These are phyloP conservation scores for Tetrahymena elliotti DNA, from an alignment of 73 alveolate species.

Conservation along the genomic window DNA sequence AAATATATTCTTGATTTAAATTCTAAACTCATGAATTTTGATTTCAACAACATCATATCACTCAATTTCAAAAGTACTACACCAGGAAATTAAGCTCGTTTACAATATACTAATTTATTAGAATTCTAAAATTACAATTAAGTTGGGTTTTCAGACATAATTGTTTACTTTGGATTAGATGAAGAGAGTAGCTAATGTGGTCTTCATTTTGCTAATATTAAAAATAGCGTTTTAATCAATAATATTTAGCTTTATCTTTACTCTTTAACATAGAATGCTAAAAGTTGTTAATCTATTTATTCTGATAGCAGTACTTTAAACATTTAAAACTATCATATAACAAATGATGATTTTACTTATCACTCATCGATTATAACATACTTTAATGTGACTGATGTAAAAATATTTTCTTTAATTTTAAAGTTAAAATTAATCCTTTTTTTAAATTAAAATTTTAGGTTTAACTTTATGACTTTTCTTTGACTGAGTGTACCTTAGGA, in stretches of 20 bases:
- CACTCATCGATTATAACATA: background rate
- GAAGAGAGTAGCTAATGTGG: background rate
- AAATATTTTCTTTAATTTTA: background rate
- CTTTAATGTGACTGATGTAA: background rate
- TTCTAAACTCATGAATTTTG: background rate
- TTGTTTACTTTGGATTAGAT: background rate
- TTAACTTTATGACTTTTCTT: background rate
- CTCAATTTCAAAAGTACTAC: background rate
- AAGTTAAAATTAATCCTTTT: background rate
- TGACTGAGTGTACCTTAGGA: background rate
- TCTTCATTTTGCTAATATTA: background rate
- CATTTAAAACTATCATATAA: background rate
- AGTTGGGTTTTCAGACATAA: background rate
- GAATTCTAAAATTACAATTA: background rate
- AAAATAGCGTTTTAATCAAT: background rate
- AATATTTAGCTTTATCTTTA: background rate
- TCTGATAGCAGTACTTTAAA: background rate
- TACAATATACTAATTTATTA: background rate
- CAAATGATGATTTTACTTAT: background rate
- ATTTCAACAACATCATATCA: background rate
- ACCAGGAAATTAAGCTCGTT: background rate
- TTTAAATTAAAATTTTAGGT: background rate
- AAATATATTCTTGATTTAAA: background rate
- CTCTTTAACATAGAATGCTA: background rate
- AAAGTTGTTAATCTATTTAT: background rate